Percentiles rank a stretch among this genome's conserved stretches.
These are phyloP conservation scores for Astragalus membranaceus DNA, from an alignment of 306 rosid species.

Conservation along the genomic window DNA sequence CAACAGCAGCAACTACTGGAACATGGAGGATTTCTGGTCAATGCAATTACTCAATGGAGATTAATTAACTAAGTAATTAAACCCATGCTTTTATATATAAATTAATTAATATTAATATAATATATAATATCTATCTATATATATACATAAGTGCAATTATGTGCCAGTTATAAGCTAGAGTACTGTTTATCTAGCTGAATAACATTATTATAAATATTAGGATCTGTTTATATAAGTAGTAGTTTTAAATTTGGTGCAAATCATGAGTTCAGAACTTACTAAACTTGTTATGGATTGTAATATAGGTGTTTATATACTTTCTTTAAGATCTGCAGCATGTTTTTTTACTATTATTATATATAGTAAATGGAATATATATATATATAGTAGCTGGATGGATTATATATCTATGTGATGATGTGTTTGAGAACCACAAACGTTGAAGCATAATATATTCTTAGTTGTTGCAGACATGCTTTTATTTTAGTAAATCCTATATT, in stretches of 20 bases:
- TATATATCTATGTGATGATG: neutral
- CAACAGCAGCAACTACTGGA: conserved; percentile 57
- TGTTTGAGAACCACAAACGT: conserved; percentile 24
- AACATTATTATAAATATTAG: conserved; percentile 17
- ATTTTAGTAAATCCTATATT: conserved; percentile 21
- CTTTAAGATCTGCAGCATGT: neutral
- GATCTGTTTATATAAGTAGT: conserved; percentile 27
- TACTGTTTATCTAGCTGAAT: conserved; percentile 4
- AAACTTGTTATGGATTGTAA: conserved; percentile 34
- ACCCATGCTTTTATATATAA: neutral
- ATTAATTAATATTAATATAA: neutral
- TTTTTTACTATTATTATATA: neutral
- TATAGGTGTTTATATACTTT: conserved; percentile 16
- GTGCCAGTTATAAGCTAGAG: conserved; percentile 8
- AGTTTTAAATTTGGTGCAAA: neutral
- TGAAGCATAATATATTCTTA: conserved; percentile 22
- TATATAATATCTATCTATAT: neutral
- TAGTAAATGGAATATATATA: conserved; percentile 16
- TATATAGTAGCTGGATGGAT: neutral
- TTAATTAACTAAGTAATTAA: neutral
- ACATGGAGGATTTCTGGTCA: conserved; percentile 93
- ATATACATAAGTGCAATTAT: conserved; percentile 17
- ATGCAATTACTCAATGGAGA: conserved; percentile 74
- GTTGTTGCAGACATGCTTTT: conserved; percentile 3
- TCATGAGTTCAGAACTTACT: neutral